Conservation (phyloP, 768 basidiomycete genomes). For the Lactarius tabidus region DNA sequence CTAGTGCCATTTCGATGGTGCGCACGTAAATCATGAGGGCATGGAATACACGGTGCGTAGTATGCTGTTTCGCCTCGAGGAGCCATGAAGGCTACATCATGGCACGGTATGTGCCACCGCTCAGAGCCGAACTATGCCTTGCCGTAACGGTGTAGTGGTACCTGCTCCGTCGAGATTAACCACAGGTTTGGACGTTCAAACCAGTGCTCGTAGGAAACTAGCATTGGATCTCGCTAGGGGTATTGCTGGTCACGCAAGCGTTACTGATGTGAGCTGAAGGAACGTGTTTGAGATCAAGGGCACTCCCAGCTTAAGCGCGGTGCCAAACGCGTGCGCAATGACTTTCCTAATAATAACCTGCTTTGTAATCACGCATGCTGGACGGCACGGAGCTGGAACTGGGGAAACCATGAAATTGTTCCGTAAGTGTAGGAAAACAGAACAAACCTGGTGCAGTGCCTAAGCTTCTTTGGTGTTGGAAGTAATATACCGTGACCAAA, state of each 20-base stretch:
- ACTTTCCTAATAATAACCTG: neutral
- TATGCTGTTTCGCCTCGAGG: conserved; percentile 1
- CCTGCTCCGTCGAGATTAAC: neutral
- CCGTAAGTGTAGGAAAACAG: neutral
- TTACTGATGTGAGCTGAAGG: neutral
- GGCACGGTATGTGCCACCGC: neutral
- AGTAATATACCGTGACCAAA: neutral
- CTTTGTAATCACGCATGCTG: neutral
- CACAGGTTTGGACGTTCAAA: neutral
- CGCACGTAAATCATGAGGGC: neutral
- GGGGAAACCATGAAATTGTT: neutral
- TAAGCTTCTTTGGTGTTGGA: neutral
- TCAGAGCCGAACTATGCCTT: too few species aligned
- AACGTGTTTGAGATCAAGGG: neutral
- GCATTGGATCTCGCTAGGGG: neutral
- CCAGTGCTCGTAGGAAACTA: neutral
- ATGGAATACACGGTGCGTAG: neutral
- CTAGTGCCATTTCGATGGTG: neutral
- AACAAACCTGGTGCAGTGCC: neutral
- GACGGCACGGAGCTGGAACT: neutral
- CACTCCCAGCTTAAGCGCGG: neutral
- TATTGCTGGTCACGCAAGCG: neutral
- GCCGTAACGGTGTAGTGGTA: neutral
- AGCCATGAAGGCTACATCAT: neutral
- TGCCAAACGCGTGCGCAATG: neutral